Percentiles rank a stretch among this genome's conserved stretches.
These are phyloP conservation scores for Misopates orontium DNA, from an alignment of 257 asterid genomes.

Conservation along the genomic window DNA sequence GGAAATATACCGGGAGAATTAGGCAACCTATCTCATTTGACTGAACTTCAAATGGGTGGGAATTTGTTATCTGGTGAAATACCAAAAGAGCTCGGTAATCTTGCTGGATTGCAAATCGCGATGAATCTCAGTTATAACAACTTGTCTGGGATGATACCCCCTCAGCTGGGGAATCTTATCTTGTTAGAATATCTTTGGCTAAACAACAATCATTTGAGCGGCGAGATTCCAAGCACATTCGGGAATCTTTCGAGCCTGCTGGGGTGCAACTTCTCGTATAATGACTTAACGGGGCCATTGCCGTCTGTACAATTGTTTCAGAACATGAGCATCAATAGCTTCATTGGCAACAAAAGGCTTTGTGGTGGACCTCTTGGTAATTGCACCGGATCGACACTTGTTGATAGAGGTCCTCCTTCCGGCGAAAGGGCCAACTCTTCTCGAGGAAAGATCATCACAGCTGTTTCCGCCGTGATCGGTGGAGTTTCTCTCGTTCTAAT, in stretches of 20 bases:
- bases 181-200: conserved; percentile 67
- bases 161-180: conserved; percentile 79
- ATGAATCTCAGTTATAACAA: conserved; percentile 78
- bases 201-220: conserved; percentile 69
- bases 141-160: conserved; percentile 73
- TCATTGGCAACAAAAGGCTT: conserved; percentile 74
- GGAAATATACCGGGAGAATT: conserved; percentile 72
- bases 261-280: conserved; percentile 84
- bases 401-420: conserved; percentile 33
- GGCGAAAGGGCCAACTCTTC: conserved; percentile 29
- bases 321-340: conserved; percentile 73
- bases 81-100: conserved; percentile 73
- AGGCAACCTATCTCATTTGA: conserved; percentile 80
- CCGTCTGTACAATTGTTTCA: conserved; percentile 70
- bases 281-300: conserved; percentile 69
- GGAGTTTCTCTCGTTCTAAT: conserved; percentile 83
- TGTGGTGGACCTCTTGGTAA: conserved; percentile 86
- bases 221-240: conserved; percentile 81
- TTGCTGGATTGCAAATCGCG: conserved; percentile 76
- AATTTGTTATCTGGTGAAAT: conserved; percentile 69
- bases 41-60: conserved; percentile 90
- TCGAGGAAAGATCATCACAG: conserved; percentile 59
- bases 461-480: conserved; percentile 70
- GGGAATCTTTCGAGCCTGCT: conserved; percentile 74
- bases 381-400: conserved; percentile 40